Conservation (phyloP, 495 filamentous ascomycete genomes). For the Penicillium egyptiacum region DNA sequence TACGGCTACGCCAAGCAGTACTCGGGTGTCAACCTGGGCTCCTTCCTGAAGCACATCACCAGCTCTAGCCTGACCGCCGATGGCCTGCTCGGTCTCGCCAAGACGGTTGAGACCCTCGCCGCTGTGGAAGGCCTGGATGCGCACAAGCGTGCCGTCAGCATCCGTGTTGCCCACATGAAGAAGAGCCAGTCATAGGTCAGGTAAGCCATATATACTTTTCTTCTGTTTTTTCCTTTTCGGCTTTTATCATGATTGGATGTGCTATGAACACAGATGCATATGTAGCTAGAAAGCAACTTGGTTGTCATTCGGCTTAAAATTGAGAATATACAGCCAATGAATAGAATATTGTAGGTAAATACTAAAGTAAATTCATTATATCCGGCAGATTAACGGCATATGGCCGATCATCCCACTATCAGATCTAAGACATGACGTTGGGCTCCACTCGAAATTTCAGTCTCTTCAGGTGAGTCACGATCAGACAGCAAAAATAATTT, state of each 20-base stretch:
- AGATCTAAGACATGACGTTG: constrained; percentile 11
- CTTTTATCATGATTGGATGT: constrained; percentile 26
- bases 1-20: constrained; percentile 98
- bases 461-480: background rate
- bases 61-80: constrained; percentile 84
- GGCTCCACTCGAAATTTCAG: constrained; percentile 9
- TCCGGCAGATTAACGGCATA: background rate
- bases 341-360: background rate
- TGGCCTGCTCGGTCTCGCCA: constrained; percentile 77
- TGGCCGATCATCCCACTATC: constrained; percentile 1
- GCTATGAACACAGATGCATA: constrained; percentile 21
- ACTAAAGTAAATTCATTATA: background rate
- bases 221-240: constrained; percentile 10
- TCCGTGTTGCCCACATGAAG: constrained; percentile 72
- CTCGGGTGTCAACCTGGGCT: constrained; percentile 92
- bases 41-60: constrained; percentile 96
- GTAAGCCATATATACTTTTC: background rate
- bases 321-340: background rate
- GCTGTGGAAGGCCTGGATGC: constrained; percentile 94
- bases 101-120: constrained; percentile 89
- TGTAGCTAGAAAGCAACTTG: constrained; percentile 15
- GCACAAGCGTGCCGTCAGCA: constrained; percentile 86
- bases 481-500: background rate
- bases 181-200: constrained; percentile 29
- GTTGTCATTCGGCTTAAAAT: background rate